phyloP scores from a whole-genome alignment of 192 early-diverging fungal genomes.

The Backusella liffmaniae region DNA sequence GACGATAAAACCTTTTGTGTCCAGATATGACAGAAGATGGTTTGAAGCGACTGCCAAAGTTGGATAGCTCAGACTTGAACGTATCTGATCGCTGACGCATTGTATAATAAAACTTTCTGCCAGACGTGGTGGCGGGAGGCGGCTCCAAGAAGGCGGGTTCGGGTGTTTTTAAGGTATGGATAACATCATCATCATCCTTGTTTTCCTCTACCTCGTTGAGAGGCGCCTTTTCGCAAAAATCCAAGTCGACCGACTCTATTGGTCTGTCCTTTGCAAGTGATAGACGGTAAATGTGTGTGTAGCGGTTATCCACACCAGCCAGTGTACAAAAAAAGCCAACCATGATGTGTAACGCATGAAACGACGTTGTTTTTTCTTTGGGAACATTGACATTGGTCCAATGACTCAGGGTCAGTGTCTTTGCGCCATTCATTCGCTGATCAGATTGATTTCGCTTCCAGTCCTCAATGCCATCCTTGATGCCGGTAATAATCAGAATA shows the following conservation, averaged over 20 bases:
- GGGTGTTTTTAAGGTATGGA: background rate
- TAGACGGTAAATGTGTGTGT: slow-evolving; percentile 20
- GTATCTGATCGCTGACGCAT: slow-evolving; percentile 31
- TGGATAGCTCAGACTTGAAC: slow-evolving; percentile 25
- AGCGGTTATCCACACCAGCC: slow-evolving; percentile 32
- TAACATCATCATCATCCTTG: background rate
- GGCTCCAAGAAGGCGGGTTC: background rate
- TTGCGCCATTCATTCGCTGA: slow-evolving; percentile 75
- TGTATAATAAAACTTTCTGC: slow-evolving; percentile 9
- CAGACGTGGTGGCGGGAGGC: background rate
- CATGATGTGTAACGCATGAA: slow-evolving; percentile 12
- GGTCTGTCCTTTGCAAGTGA: slow-evolving; percentile 1
- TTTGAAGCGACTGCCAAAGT: background rate
- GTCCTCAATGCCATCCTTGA: slow-evolving; percentile 95
- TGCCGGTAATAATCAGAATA: slow-evolving; percentile 75
- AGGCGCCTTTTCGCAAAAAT: slow-evolving; percentile 3
- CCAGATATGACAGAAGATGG: slow-evolving; percentile 10
- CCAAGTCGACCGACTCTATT: background rate
- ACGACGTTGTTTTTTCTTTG: background rate
- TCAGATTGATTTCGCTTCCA: slow-evolving; percentile 85
- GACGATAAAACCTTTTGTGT: slow-evolving; percentile 27
- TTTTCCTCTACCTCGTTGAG: slow-evolving; percentile 8
- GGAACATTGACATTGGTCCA: slow-evolving; percentile 68
- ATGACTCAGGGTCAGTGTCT: slow-evolving; percentile 47
- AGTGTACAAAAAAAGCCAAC: slow-evolving; percentile 21